Percentiles rank a stretch among this genome's conserved stretches.
Conservation (phyloP, 2,329 filamentous ascomycete genomes). For the Colletotrichum noveboracense region DNA sequence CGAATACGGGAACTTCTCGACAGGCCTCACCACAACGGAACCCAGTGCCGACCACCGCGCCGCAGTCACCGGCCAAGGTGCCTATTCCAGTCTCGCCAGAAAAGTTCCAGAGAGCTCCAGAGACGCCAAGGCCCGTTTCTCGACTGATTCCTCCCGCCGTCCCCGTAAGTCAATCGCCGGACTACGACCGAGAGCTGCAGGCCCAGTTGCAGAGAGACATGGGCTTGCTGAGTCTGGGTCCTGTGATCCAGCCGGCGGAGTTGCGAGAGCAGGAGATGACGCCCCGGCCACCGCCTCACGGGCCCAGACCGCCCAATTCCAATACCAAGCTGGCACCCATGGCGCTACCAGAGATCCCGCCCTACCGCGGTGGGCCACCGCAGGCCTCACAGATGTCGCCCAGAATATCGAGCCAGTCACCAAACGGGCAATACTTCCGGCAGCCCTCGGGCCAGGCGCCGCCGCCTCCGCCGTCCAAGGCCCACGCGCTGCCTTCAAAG, state of each 20-base stretch:
- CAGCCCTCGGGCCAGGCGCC: constrained; percentile 21
- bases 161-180: constrained; percentile 55
- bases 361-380: constrained; percentile 47
- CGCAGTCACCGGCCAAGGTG: constrained; percentile 62
- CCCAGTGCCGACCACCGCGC: constrained; percentile 45
- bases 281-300: constrained; percentile 25
- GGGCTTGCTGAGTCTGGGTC: constrained; percentile 57
- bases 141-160: constrained; percentile 50
- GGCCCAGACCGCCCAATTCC: constrained; percentile 39
- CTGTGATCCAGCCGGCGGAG: constrained; percentile 33
- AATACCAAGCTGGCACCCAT: constrained; percentile 46
- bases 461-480: constrained; percentile 24
- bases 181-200: constrained; percentile 66
- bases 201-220: constrained; percentile 70
- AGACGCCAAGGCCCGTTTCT: constrained; percentile 52
- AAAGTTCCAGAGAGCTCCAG: constrained; percentile 43
- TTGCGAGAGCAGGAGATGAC: constrained; percentile 5
- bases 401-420: constrained; percentile 21
- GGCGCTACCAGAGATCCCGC: constrained; percentile 59
- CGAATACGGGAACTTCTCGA: constrained; percentile 52
- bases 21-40: constrained; percentile 67
- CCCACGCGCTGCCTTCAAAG: constrained; percentile 32
- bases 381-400: constrained; percentile 28
- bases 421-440: constrained; percentile 24
- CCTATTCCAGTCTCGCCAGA: constrained; percentile 65